Base-by-base conservation (phyloP, 106 monocot species). In the Ottelia alismoides region DNA sequence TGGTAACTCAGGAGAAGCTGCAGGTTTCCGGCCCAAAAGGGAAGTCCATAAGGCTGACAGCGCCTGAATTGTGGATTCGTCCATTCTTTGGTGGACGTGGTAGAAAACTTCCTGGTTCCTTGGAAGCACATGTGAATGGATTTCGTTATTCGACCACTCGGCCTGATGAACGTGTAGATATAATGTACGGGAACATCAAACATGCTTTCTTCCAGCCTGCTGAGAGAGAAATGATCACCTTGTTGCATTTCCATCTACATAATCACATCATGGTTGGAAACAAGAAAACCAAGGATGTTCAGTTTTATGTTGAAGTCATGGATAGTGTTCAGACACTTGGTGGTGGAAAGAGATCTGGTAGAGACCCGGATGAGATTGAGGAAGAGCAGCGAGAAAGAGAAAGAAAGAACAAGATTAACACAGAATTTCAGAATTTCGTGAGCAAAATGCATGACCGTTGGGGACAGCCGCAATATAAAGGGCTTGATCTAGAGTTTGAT, bases 201-300 rank as follows among this genome's bases (percentile, higher is more conserved):
- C 94, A 94, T 74, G 94, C 88, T 30, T 94, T 88, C 28, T 94
- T 94, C 48, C 94, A 94, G 68, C 94, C 94, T 21, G 84, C 94
- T n/a, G 94, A 94, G 59, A 88, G 70, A 49, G 94, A 94, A 59
- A 94, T 94, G 94, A 94, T 94, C 21, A 94, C 94, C 0, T 73
- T 94, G 20, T 45, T 94, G 16, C 94, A 94, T 25, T 88, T 88
- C 47, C 94, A 81, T 58, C 65, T 94, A 19, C 94, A 94, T 47
- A 88, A 94, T 57, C 94, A 94, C 55, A 88, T 94, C n/a, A 94
- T 94, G 94, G 94, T 88, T 24, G 88, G 94, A 12, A 94, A 77
- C 65, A 94, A 74, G 70, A 94, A 94, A 76, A 88, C 88, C 2
- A 76, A 81, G 44, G 94, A 94, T 64, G 84, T 94, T 5, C 94